These are phyloP conservation scores for Fusarium ambrosium DNA, from an alignment of 2,329 filamentous ascomycete genomes.

Conservation along the genomic window DNA sequence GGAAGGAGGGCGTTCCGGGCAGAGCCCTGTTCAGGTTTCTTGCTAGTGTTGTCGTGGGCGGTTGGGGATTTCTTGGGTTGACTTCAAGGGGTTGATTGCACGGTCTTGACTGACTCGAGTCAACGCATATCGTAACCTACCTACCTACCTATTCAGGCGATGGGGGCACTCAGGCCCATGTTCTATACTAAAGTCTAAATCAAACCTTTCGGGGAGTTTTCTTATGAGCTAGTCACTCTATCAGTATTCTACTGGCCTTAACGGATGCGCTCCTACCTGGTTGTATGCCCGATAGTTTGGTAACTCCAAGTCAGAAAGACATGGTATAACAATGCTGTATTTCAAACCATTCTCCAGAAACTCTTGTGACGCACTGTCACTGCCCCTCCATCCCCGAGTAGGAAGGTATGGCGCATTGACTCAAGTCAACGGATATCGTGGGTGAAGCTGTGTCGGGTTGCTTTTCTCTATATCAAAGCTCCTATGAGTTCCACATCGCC, in stretches of 20 bases:
- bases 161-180: not conserved
- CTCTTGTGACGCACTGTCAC: not conserved
- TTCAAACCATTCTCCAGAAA: not conserved
- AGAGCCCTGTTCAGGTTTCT: slow-evolving; percentile 31
- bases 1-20: slow-evolving; percentile 36
- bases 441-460: not conserved
- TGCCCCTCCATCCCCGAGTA: not conserved
- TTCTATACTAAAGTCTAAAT: not conserved
- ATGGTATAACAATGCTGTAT: not conserved
- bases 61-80: slow-evolving; percentile 37
- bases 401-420: not conserved
- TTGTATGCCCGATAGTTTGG: not conserved
- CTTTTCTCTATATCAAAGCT: not conserved
- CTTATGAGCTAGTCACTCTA: not conserved
- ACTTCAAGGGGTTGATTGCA: slow-evolving; percentile 27
- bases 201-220: not conserved
- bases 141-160: not conserved
- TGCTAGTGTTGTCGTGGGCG: slow-evolving; percentile 20
- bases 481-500: not conserved
- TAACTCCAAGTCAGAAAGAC: not conserved
- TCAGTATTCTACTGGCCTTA: not conserved
- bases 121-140: not conserved
- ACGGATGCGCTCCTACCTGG: not conserved
- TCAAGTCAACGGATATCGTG: too few species aligned
- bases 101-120: not conserved